These are phyloP conservation scores for Plenodomus tracheiphilus DNA, from an alignment of 2,329 filamentous ascomycete species.

Conservation along the genomic window DNA sequence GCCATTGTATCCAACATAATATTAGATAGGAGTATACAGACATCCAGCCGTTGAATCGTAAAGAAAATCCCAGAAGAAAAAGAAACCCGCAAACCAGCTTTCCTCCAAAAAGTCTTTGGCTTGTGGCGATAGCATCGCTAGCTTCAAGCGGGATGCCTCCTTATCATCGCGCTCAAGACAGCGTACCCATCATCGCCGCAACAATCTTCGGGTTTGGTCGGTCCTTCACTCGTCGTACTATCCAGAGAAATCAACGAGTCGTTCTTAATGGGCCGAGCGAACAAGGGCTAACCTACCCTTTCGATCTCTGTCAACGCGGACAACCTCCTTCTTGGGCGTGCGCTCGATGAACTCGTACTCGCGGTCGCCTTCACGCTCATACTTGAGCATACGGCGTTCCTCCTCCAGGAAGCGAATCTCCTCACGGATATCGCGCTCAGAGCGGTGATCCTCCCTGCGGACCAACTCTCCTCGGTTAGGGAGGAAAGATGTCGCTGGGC, in stretches of 20 bases:
- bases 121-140: too few species aligned
- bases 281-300: constrained; percentile 95
- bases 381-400: constrained; percentile 61
- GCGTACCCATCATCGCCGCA: constrained; percentile 45
- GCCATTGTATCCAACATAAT: background rate
- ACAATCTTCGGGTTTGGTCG: constrained; percentile 48
- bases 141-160: too few species aligned
- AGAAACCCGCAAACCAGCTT: too few species aligned
- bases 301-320: constrained; percentile 82
- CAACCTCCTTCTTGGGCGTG: constrained; percentile 55
- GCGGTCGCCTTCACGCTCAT: constrained; percentile 59
- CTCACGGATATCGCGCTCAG: constrained; percentile 68
- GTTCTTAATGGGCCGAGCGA: constrained; percentile 65
- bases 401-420: constrained; percentile 74
- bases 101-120: too few species aligned
- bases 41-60: background rate
- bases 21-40: background rate
- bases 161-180: background rate
- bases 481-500: constrained; percentile 54
- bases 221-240: constrained; percentile 35
- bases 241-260: constrained; percentile 42
- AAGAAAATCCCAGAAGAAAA: background rate
- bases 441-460: constrained; percentile 30
- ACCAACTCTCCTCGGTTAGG: constrained; percentile 43
- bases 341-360: constrained; percentile 67